A percentile compares a stretch with the other conserved stretches of the same genome.
Conservation (phyloP, 345 rosid genomes). For the Gossypium anomalum region DNA sequence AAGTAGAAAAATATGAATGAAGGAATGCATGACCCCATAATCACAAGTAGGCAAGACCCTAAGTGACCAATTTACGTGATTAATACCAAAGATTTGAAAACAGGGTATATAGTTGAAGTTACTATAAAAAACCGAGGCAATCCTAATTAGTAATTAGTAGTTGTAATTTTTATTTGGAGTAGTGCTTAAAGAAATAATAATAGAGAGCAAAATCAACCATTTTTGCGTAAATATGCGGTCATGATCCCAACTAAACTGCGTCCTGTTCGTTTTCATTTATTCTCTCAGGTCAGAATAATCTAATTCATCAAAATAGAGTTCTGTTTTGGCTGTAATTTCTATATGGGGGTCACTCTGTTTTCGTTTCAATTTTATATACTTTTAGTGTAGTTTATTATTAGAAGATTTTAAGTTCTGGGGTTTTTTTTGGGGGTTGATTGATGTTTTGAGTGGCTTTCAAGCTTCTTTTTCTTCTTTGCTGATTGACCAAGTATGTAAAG, state of each 20-base stretch:
- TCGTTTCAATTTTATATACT: not conserved
- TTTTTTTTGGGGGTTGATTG: not conserved
- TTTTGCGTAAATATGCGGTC: slow-evolving; percentile 16
- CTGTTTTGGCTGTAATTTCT: not conserved
- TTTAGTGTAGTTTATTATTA: not conserved
- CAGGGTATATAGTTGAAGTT: slow-evolving; percentile 2
- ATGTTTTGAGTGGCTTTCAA: not conserved
- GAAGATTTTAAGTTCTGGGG: slow-evolving; percentile 29
- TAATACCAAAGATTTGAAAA: slow-evolving; percentile 14
- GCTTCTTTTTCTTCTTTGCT: not conserved
- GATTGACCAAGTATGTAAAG: slow-evolving; percentile 1
- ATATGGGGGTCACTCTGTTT: not conserved
- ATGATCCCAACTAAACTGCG: slow-evolving; percentile 21
- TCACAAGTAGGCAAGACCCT: not conserved
- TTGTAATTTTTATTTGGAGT: not conserved
- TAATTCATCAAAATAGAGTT: not conserved
- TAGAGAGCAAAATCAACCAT: not conserved
- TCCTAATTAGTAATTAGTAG: not conserved
- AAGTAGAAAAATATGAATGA: not conserved
- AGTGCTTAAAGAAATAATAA: not conserved
- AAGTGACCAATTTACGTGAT: not conserved
- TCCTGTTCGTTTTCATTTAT: slow-evolving; percentile 17
- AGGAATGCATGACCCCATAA: slow-evolving; percentile 4
- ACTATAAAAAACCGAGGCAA: not conserved
- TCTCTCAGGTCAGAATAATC: slow-evolving; percentile 16